Conservation (phyloP, 106 monocot genomes). For the Xerophyta viscosa region DNA sequence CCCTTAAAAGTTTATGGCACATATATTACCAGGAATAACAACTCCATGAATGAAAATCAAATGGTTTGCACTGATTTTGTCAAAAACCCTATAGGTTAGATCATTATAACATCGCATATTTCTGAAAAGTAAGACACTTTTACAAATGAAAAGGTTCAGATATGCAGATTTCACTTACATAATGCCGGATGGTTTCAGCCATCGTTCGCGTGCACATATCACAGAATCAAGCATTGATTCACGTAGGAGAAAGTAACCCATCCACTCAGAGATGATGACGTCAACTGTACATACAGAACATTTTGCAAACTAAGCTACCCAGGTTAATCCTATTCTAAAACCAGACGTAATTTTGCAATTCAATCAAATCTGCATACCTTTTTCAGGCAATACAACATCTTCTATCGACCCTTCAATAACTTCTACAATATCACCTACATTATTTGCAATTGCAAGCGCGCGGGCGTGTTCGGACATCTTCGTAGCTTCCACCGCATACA, state of each 20-base stretch:
- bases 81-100: too few relatives aligned
- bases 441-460: conserved; percentile 55
- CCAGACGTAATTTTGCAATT: not conserved
- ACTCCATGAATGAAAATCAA: too few relatives aligned
- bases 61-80: too few relatives aligned
- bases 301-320: too few relatives aligned
- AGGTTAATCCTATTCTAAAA: too few relatives aligned
- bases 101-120: too few relatives aligned
- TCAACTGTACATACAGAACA: conserved; percentile 49
- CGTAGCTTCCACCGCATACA: conserved; percentile 94
- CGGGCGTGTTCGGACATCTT: conserved; percentile 94
- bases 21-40: too few relatives aligned
- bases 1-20: too few relatives aligned
- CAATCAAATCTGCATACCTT: conserved; percentile 36
- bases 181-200: conserved; percentile 80
- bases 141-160: too few relatives aligned
- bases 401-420: conserved; percentile 93
- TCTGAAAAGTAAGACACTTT: too few relatives aligned
- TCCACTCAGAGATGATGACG: conserved; percentile 99
- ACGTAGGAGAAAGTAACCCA: conserved; percentile 93
- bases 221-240: conserved; percentile 99
- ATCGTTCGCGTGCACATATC: conserved; percentile 88
- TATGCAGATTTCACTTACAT: conserved; percentile 42
- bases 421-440: conserved; percentile 62
- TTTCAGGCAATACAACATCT: conserved; percentile 79